Evolutionary conservation across 257 asterid species (phyloP), one percentile per base, ranked within the genome.

Genomic region (Nicotiana attenuata): DNA sequence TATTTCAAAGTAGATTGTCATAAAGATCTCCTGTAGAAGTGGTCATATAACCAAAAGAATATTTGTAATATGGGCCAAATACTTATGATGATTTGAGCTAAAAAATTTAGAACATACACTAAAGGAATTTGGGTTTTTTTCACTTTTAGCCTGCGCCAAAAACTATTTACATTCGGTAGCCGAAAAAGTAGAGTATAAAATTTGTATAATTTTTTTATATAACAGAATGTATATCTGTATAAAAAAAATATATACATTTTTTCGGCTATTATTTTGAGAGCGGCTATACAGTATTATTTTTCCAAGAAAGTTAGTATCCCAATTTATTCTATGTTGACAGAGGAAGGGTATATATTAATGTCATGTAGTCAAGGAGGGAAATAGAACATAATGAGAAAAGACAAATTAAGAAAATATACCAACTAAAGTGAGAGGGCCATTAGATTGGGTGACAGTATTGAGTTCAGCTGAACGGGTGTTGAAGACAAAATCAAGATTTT

Each of bases 361-460:
- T 65, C 71, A 7, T 65, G 22, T 28, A 64, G 13, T 26, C 19
- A 64, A 26, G 69, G 38, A 26, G 16, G 19, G 67, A 17, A 1
- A 6, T 20, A 60, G 16, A 10, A 22, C 0, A 3, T 63, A 63
- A 16, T 5, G 26, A 26, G 20, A 29, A 65, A 16, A 64, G 59
- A 69, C n/a, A 0, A 4, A 5, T 5, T 20, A 15, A 52, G n/a
- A 24, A 7, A 73, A 47, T 57, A 15, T 87, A 93, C 97, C 98
- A 4, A 93, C 89, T 35, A 93, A 85, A 73, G 81, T 83, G 31
- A 91, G 97, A 73, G 98, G 96, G 9, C 93, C 97, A 55, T 87
- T 89, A 0, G 94, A 66, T 6, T 87, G 66, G 5, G 91, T 88
- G 56, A 93, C 78, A 33, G 31, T 65, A 19, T 55, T 81, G 81